phyloP scores from a whole-genome alignment of 192 early-diverging fungal species.

The Phlyctochytrium planicorne region DNA sequence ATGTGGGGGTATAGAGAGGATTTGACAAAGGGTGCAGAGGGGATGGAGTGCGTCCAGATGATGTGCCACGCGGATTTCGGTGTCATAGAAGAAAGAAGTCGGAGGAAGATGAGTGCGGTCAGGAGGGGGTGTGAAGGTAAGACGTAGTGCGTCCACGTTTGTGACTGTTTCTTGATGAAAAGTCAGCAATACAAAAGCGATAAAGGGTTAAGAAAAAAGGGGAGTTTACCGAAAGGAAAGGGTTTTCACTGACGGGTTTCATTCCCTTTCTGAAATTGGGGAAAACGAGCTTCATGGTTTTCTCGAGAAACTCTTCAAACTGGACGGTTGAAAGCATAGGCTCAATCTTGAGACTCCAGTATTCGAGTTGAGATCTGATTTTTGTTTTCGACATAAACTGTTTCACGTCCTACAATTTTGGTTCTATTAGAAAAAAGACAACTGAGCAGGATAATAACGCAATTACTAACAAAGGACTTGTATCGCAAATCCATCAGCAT shows the following conservation, averaged over 20 bases:
- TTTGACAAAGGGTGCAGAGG: slow-evolving; percentile 1
- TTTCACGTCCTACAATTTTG: slow-evolving; percentile 18
- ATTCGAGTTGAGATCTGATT: slow-evolving; percentile 1
- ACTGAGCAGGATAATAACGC: background rate
- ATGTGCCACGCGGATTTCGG: slow-evolving; percentile 6
- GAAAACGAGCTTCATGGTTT: slow-evolving; percentile 7
- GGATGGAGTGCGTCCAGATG: slow-evolving; percentile 20
- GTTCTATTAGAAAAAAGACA: background rate
- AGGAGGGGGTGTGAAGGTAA: slow-evolving; percentile 23
- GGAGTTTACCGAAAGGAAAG: background rate
- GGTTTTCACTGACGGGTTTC: slow-evolving; percentile 5
- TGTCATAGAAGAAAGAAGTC: slow-evolving; percentile 1
- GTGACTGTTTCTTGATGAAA: background rate
- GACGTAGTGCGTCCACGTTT: slow-evolving; percentile 8
- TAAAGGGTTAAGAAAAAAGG: background rate
- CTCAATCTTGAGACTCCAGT: slow-evolving; percentile 11
- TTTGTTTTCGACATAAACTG: slow-evolving; percentile 9
- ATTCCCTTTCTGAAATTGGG: slow-evolving; percentile 12
- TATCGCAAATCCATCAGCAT: slow-evolving; percentile 38
- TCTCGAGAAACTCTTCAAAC: background rate
- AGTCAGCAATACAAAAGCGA: background rate
- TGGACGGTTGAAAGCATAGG: slow-evolving; percentile 3
- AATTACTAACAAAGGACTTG: slow-evolving; percentile 25
- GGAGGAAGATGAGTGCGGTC: slow-evolving; percentile 9
- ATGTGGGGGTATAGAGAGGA: slow-evolving; percentile 4